Conservation (phyloP, 2,329 filamentous ascomycete genomes). For the Penicillium sp. region DNA sequence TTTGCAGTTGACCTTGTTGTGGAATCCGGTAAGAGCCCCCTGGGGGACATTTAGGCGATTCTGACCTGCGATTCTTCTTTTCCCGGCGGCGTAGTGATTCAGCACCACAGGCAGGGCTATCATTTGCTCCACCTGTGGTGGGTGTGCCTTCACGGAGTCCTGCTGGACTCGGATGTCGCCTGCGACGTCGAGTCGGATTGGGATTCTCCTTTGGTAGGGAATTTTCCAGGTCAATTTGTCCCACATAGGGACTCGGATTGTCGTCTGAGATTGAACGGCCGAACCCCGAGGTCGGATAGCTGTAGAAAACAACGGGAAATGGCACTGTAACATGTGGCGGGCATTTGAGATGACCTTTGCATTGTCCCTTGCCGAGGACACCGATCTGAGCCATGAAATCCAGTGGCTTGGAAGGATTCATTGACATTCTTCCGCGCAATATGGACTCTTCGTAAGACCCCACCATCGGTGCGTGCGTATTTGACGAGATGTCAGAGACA, state of each 20-base stretch:
- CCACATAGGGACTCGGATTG: conserved; percentile 91
- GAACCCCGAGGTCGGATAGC: conserved; percentile 62
- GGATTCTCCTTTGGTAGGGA: conserved; percentile 50
- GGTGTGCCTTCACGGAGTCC: conserved; percentile 7
- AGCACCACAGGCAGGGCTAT: conserved; percentile 15
- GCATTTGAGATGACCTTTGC: conserved; percentile 74
- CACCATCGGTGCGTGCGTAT: conserved; percentile 89
- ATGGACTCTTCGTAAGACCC: conserved; percentile 98
- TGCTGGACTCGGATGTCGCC: conserved; percentile 28
- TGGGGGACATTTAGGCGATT: conserved; percentile 59
- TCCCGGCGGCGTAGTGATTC: conserved; percentile 41
- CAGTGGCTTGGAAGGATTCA: conserved; percentile 80
- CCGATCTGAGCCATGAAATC: conserved; percentile 93
- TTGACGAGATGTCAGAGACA: conserved; percentile 62
- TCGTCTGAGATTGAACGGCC: conserved; percentile 62
- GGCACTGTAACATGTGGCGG: conserved; percentile 82
- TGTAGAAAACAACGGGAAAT: conserved; percentile 94
- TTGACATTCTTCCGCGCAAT: conserved; percentile 89
- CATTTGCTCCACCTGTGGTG: conserved; percentile 7
- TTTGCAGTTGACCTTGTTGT: conserved; percentile 85
- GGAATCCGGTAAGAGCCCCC: conserved; percentile 91
- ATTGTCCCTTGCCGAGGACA: conserved; percentile 79
- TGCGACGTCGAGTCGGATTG: conserved; percentile 33
- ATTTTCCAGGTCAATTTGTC: conserved; percentile 82
- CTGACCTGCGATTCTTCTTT: conserved; percentile 53